phyloP scores from a whole-genome alignment of 1,284 basidiomycete genomes.

The Singerocomus rubriflavus region DNA sequence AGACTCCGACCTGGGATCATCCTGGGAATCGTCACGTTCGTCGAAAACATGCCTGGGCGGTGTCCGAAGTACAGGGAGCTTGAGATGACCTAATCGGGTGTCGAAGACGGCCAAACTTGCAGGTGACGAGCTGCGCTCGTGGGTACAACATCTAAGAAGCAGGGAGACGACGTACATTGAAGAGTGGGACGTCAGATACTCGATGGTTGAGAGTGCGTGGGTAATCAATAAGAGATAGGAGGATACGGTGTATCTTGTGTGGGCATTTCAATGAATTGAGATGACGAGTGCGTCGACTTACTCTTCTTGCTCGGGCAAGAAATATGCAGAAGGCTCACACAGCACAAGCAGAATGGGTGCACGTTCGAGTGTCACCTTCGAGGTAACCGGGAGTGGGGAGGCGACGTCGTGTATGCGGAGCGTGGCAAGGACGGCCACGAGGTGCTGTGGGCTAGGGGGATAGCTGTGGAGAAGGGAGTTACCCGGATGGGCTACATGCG shows the following conservation, averaged over 20 bases:
- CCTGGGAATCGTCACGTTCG: constrained; percentile 22
- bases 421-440: constrained; percentile 53
- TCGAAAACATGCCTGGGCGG: constrained; percentile 17
- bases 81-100: constrained; percentile 51
- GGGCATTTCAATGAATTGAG: constrained; percentile 1
- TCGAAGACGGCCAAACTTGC: constrained; percentile 57
- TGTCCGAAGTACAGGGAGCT: constrained; percentile 50
- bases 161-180: constrained; percentile 15
- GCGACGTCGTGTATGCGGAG: constrained; percentile 38
- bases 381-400: constrained; percentile 22
- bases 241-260: constrained; percentile 31
- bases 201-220: constrained; percentile 30
- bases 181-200: constrained; percentile 24
- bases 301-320: constrained; percentile 37
- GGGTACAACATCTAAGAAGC: constrained; percentile 1
- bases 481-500: constrained; percentile 6
- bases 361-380: constrained; percentile 42
- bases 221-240: constrained; percentile 34
- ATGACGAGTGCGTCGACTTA: constrained; percentile 14
- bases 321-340: constrained; percentile 62
- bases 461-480: constrained; percentile 45
- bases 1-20: constrained; percentile 26
- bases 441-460: constrained; percentile 58
- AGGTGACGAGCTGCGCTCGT: constrained; percentile 18
- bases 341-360: constrained; percentile 57